Percentiles rank a stretch among this genome's conserved stretches.
Conservation (phyloP, 2,329 filamentous ascomycete genomes). For the Cercospora zeina region DNA sequence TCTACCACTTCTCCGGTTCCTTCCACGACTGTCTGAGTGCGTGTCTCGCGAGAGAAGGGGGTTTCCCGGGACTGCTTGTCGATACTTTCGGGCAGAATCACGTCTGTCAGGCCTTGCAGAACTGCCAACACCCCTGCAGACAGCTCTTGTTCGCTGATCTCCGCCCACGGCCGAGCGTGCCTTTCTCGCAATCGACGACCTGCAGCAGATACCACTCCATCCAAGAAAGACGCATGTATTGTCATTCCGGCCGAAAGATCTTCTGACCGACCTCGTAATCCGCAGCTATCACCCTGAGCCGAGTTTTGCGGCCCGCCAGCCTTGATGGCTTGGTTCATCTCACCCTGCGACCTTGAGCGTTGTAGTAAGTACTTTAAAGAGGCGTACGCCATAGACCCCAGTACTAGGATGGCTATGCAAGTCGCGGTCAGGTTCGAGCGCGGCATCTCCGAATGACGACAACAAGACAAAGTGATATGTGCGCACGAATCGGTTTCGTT, state of each 20-base stretch:
- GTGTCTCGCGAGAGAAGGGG: neutral
- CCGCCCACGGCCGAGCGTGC: neutral
- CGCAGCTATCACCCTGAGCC: neutral
- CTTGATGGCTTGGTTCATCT: neutral
- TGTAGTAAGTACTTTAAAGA: neutral
- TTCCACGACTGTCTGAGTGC: neutral
- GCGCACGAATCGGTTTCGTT: neutral
- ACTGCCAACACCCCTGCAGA: conserved; percentile 2
- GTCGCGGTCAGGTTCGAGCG: neutral
- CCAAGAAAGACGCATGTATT: neutral
- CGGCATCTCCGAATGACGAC: neutral
- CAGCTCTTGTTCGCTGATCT: neutral
- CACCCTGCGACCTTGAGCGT: neutral
- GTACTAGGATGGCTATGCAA: neutral
- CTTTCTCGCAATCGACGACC: neutral
- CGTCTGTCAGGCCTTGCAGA: neutral
- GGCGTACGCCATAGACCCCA: neutral
- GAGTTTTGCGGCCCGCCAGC: neutral
- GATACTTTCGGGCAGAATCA: neutral
- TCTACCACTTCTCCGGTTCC: neutral
- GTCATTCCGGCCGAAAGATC: neutral
- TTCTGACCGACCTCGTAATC: neutral
- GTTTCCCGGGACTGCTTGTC: neutral
- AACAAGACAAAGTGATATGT: neutral
- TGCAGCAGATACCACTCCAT: neutral